Evolutionary conservation across 208 protist genomes (phyloP), one percentile per base, ranked within the genome.

Genomic region (Tritrichomonas musculus): DNA sequence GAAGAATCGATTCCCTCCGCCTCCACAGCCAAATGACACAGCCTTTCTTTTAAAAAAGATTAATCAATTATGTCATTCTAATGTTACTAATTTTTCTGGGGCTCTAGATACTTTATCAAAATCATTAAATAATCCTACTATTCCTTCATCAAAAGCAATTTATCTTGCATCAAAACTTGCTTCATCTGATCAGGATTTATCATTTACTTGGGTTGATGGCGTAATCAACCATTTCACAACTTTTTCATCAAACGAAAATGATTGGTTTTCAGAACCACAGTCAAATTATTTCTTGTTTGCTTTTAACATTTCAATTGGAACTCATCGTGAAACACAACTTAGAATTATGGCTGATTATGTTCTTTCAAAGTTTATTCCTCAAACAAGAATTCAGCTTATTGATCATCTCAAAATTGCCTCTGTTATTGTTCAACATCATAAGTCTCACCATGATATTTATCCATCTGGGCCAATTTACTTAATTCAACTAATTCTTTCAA

Each of bases 311-410:
- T 49, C 41, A 84, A 47, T 20, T 25, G 73, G 73, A 9, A 84
- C 73, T 39, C 36, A 33, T 84, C 17, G 36, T 39, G 73, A 84
- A 84, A 44, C 36, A 39, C 73, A 44, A 47, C 13, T 84, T 47
- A 3, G 73, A 84, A 84, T 84, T 33, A 33, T 84, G 25, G 73
- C 41, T 53, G 73, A 84, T 84, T 84, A 84, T 53, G 73, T 53
- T 30, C n/a, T 84, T 8, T 33, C 41, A 53, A 33, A 84, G 5
- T 33, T 47, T 8, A 53, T 84, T 84, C 73, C 73, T 33, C 3
- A 20, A 84, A 84, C 17, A 53, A 17, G 33, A 49, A 25, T n/a
- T 47, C 73, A 84, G 36, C 39, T 84, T 33, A 47, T 53, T 55
- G 73, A 84, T 30, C 36, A 53, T 5, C 53, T 84, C 0, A 3